Evolutionary conservation across 2,329 filamentous ascomycete species (phyloP).

Genomic region (Drechslera avenae): DNA sequence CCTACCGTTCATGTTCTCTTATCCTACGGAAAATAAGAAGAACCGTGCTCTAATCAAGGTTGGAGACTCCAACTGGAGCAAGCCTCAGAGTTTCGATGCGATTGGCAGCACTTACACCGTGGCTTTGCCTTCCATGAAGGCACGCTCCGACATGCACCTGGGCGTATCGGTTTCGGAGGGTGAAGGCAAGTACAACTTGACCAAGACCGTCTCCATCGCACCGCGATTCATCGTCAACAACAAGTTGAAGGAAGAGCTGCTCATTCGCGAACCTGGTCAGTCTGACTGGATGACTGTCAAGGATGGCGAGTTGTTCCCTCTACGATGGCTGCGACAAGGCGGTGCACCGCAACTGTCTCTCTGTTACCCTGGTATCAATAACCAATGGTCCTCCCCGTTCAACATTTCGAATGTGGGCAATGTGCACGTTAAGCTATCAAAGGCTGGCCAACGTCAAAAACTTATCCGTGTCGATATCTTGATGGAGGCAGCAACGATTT

Average conservation of each 20-base stretch:
- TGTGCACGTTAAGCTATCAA: conserved; percentile 90
- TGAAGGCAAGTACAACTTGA: conserved; percentile 97
- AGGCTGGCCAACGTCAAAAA: conserved; percentile 84
- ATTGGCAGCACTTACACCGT: conserved; percentile 93
- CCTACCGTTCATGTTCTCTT: conserved; percentile 95
- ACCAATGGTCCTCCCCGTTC: conserved; percentile 97
- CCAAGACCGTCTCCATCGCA: conserved; percentile 90
- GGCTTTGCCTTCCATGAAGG: conserved; percentile 73
- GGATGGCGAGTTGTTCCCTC: conserved; percentile 77
- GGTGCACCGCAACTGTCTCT: conserved; percentile 87
- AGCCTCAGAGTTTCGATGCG: conserved; percentile 95
- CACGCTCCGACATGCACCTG: conserved; percentile 82
- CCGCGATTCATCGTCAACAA: conserved; percentile 95
- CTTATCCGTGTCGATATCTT: conserved; percentile 87
- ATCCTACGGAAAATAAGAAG: conserved; percentile 81
- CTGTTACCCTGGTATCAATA: conserved; percentile 91
- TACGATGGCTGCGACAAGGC: conserved; percentile 87
- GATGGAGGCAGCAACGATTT: conserved; percentile 91
- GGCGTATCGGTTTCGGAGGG: conserved; percentile 89
- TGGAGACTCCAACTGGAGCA: conserved; percentile 92
- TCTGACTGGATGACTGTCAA: conserved; percentile 81
- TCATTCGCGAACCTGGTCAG: conserved; percentile 89
- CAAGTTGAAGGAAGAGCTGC: conserved; percentile 84
- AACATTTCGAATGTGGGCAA: conserved; percentile 95
- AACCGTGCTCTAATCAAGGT: conserved; percentile 89